Conservation (phyloP, 306 rosid genomes). For the Casuarina glauca region DNA sequence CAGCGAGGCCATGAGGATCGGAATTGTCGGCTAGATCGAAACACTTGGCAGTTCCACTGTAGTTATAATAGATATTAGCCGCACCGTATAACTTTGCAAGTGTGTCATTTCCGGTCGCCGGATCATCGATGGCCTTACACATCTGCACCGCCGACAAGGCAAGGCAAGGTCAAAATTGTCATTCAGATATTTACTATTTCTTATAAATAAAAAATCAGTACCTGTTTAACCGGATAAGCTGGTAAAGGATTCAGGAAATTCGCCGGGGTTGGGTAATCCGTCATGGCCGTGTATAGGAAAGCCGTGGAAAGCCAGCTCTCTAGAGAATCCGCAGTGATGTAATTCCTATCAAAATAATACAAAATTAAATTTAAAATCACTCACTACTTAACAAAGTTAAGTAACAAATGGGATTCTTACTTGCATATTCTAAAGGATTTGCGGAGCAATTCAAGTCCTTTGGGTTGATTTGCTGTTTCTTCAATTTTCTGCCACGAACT, state of each 20-base stretch:
- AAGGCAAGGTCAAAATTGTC: neutral
- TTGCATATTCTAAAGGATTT: slow-evolving; percentile 70
- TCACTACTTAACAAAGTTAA: neutral
- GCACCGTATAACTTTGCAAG: slow-evolving; percentile 63
- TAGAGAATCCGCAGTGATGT: slow-evolving; percentile 17
- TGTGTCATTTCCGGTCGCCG: slow-evolving; percentile 40
- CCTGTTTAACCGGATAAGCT: slow-evolving; percentile 82
- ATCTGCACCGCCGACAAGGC: slow-evolving; percentile 39
- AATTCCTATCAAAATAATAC: slow-evolving; percentile 27
- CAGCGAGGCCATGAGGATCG: slow-evolving; percentile 78
- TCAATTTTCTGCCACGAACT: slow-evolving; percentile 63
- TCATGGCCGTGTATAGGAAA: slow-evolving; percentile 59
- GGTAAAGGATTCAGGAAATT: slow-evolving; percentile 73
- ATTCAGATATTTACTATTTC: no score
- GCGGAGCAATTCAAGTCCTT: slow-evolving; percentile 45
- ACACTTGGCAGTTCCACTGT: slow-evolving; percentile 53
- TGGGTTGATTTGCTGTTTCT: slow-evolving; percentile 24
- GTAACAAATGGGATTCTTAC: slow-evolving; percentile 28
- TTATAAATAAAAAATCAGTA: neutral
- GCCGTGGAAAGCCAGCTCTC: slow-evolving; percentile 53
- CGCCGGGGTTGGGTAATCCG: slow-evolving; percentile 86
- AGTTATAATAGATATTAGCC: slow-evolving; percentile 64
- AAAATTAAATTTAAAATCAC: neutral
- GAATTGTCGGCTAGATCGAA: slow-evolving; percentile 58
- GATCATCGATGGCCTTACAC: slow-evolving; percentile 72